A percentile compares a stretch with the other conserved stretches of the same genome.
Evolutionary conservation across 768 basidiomycete genomes (phyloP).

Genomic region (Suillus subalutaceus): DNA sequence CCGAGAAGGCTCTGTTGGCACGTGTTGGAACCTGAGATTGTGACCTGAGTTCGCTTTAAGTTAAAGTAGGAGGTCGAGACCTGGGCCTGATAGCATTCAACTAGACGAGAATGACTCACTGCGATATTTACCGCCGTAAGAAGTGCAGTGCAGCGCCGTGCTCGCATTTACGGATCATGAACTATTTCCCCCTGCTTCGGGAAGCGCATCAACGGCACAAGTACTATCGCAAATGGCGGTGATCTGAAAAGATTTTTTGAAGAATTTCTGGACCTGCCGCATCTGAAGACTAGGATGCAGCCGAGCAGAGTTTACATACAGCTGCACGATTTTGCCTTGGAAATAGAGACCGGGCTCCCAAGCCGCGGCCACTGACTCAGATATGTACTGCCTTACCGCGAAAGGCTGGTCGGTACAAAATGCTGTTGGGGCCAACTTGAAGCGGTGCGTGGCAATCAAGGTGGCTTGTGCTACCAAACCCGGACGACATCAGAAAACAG

Average conservation of each 20-base stretch:
- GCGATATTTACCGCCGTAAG: neutral
- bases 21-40: neutral
- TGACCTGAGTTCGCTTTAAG: neutral
- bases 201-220: neutral
- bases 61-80: neutral
- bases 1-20: neutral
- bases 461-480: neutral
- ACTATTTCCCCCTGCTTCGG: neutral
- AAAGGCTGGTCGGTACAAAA: neutral
- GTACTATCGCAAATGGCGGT: neutral
- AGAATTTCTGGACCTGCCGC: neutral
- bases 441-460: neutral
- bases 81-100: neutral
- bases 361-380: neutral
- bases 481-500: neutral
- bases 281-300: constrained; percentile 5
- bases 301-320: constrained; percentile 10
- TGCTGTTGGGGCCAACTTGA: too few relatives aligned
- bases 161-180: constrained; percentile 3
- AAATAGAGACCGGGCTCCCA: neutral
- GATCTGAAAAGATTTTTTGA: constrained; percentile 3
- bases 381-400: neutral
- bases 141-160: neutral
- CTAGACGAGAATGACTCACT: constrained; percentile 1
- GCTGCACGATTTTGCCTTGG: neutral